phyloP scores from a whole-genome alignment of 352 stramenopile species.

The Phytophthora hybrid region DNA sequence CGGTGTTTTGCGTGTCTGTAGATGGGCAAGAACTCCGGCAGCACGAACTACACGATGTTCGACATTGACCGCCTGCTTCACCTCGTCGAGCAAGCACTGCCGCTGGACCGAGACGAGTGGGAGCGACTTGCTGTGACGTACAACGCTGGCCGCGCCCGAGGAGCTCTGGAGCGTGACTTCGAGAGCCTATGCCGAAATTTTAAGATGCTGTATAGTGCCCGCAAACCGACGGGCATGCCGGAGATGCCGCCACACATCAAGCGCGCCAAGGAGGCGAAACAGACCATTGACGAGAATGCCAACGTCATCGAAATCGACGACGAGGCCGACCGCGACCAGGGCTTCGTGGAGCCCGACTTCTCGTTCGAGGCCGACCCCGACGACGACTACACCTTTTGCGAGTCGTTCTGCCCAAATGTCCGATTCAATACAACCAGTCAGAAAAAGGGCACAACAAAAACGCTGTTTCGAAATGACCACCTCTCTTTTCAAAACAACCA shows the following conservation, averaged over 20 bases:
- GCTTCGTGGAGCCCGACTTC: neutral
- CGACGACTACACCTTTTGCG: too few relatives aligned
- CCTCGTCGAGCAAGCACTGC: neutral
- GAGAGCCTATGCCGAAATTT: neutral
- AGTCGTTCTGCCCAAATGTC: too few relatives aligned
- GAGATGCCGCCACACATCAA: too few relatives aligned
- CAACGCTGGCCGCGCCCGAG: too few relatives aligned
- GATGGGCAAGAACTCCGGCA: neutral
- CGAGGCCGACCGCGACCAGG: neutral
- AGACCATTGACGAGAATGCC: neutral
- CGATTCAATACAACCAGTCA: too few relatives aligned
- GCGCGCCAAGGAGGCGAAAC: neutral
- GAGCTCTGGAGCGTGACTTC: too few relatives aligned
- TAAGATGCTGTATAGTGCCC: too few relatives aligned
- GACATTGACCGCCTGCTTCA: neutral
- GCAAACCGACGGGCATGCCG: too few relatives aligned
- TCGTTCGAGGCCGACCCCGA: neutral
- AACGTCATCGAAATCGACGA: neutral
- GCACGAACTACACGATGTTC: neutral
- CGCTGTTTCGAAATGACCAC: too few relatives aligned
- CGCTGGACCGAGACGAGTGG: conserved; percentile 3
- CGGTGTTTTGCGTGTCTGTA: too few relatives aligned
- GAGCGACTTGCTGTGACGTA: neutral
- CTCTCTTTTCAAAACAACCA: too few relatives aligned
- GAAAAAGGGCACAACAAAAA: too few relatives aligned